Evolutionary conservation across 176 grass and related monocot species (phyloP).

Genomic region (Carex pumila): DNA sequence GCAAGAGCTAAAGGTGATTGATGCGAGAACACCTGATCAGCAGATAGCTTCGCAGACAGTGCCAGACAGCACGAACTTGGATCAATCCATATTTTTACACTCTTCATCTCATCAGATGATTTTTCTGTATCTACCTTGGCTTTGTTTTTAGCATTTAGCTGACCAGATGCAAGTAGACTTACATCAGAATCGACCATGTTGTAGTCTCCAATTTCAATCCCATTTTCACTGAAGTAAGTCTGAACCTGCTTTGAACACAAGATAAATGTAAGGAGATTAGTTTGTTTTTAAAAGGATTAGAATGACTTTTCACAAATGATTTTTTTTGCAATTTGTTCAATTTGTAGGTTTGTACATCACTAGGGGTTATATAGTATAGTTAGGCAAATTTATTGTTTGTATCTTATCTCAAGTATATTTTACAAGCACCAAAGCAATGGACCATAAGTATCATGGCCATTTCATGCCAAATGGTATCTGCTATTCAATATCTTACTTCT

Average conservation of each 20-base stretch:
- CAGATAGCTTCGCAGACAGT: conserved; percentile 54
- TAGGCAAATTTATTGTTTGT: not conserved
- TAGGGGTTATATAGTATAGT: not conserved
- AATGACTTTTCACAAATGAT: not conserved
- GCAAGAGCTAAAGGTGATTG: conserved; percentile 93
- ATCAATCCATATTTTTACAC: conserved; percentile 75
- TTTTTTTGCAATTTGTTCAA: not conserved
- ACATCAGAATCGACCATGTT: conserved; percentile 54
- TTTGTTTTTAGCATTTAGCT: conserved; percentile 30
- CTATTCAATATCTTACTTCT: not conserved
- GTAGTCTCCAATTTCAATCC: conserved; percentile 81
- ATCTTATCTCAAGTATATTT: not conserved
- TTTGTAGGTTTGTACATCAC: not conserved
- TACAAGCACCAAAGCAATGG: not conserved
- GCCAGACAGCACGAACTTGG: conserved; percentile 74
- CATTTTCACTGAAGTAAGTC: conserved; percentile 59
- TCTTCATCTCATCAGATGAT: not conserved
- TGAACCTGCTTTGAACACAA: conserved; percentile 35
- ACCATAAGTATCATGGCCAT: not conserved
- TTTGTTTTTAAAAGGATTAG: not conserved
- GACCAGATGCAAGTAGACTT: conserved; percentile 69
- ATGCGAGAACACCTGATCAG: conserved; percentile 50
- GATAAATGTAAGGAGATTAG: conserved; percentile 14
- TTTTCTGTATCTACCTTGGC: conserved; percentile 4
- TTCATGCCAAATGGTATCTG: not conserved